Evolutionary conservation across 352 stramenopile species (phyloP).

Genomic region (Globisporangium recalcitrans): DNA sequence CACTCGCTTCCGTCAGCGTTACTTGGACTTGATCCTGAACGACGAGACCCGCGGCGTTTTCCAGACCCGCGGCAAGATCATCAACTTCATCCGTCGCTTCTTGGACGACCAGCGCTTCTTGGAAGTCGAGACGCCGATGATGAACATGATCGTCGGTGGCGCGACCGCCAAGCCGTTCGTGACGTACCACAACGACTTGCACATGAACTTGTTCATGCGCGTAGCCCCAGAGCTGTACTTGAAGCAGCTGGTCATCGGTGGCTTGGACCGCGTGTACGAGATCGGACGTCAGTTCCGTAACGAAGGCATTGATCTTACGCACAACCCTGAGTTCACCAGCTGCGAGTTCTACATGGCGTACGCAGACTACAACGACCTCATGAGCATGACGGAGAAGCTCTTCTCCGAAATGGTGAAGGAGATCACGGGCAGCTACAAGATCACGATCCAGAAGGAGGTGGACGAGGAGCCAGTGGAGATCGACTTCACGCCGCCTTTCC

Average conservation of each 20-base stretch:
- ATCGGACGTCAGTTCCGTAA: slow-evolving; percentile 99
- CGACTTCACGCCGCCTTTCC: slow-evolving; percentile 93
- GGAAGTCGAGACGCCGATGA: slow-evolving; percentile 98
- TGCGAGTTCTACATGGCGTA: slow-evolving; percentile 99
- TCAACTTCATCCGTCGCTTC: slow-evolving; percentile 90
- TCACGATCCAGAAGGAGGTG: slow-evolving; percentile 88
- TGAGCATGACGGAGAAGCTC: slow-evolving; percentile 94
- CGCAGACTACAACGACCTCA: slow-evolving; percentile 98
- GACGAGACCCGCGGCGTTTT: slow-evolving; percentile 92
- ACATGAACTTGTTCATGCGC: slow-evolving; percentile 95
- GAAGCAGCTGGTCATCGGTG: slow-evolving; percentile 97
- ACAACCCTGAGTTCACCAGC: slow-evolving; percentile 99
- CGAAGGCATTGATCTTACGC: slow-evolving; percentile 95
- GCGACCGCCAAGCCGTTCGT: slow-evolving; percentile 97
- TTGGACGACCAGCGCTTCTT: slow-evolving; percentile 94
- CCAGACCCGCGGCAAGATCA: slow-evolving; percentile 91
- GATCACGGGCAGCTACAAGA: slow-evolving; percentile 82
- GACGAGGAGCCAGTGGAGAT: slow-evolving; percentile 81
- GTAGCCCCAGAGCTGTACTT: slow-evolving; percentile 98
- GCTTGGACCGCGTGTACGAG: slow-evolving; percentile 98
- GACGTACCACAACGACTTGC: slow-evolving; percentile 95
- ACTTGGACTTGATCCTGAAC: slow-evolving; percentile 97
- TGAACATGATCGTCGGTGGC: slow-evolving; percentile 94
- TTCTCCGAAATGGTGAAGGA: slow-evolving; percentile 89
- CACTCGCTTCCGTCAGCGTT: slow-evolving; percentile 88